These are phyloP conservation scores for Pythium insidiosum DNA, from an alignment of 352 stramenopile species.

Conservation along the genomic window DNA sequence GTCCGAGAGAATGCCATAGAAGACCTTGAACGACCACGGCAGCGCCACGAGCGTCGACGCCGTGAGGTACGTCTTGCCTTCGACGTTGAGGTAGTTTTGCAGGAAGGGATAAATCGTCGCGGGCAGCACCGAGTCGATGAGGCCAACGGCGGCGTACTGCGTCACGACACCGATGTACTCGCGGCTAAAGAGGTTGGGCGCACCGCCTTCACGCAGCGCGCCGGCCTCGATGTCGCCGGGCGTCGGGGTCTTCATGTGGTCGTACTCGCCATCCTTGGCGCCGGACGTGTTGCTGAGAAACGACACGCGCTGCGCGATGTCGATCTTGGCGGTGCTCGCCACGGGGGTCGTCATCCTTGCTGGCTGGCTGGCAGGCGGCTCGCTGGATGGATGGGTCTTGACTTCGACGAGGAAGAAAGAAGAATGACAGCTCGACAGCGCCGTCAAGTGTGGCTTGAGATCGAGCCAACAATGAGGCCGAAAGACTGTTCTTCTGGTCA, in stretches of 20 bases:
- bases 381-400: too few relatives aligned
- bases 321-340: too few relatives aligned
- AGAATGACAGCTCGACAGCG: too few relatives aligned
- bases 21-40: slow-evolving; percentile 23
- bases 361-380: too few relatives aligned
- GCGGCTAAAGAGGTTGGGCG: slow-evolving; percentile 12
- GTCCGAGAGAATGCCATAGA: slow-evolving; percentile 29
- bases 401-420: too few relatives aligned
- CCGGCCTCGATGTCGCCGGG: slow-evolving; percentile 12
- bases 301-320: slow-evolving; percentile 10
- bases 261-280: slow-evolving; percentile 10
- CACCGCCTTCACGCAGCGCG: slow-evolving; percentile 14
- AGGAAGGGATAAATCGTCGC: slow-evolving; percentile 24
- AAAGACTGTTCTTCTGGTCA: too few relatives aligned
- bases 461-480: too few relatives aligned
- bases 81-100: slow-evolving; percentile 18
- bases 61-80: slow-evolving; percentile 6
- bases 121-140: slow-evolving; percentile 20
- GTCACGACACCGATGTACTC: slow-evolving; percentile 20
- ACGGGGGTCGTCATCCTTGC: too few relatives aligned
- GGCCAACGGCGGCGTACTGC: slow-evolving; percentile 25
- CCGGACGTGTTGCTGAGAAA: slow-evolving; percentile 9
- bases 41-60: slow-evolving; percentile 6
- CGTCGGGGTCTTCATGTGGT: slow-evolving; percentile 13
- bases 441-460: too few relatives aligned